These are phyloP conservation scores for Pseudisothecium myosuroides DNA, from an alignment of 225 moss, liverwort and hornwort species.

Conservation along the genomic window DNA sequence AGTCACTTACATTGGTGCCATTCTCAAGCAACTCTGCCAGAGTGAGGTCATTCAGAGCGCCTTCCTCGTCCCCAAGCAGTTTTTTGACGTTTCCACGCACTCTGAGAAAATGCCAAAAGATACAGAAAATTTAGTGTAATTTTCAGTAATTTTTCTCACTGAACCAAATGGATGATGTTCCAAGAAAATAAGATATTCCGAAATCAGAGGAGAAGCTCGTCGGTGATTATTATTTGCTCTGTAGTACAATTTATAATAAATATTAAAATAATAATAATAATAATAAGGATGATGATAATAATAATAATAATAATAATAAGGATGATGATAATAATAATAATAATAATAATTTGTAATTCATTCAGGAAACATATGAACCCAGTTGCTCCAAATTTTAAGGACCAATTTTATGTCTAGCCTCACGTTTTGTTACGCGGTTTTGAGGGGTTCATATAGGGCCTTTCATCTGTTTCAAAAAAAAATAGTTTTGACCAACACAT, in stretches of 20 bases:
- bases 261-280: too few relatives aligned
- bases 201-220: background rate
- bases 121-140: background rate
- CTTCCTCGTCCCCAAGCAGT: conserved; percentile 32
- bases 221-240: too few relatives aligned
- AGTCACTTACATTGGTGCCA: conserved; percentile 11
- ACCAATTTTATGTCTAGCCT: background rate
- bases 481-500: background rate
- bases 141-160: background rate
- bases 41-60: conserved; percentile 30
- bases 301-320: background rate
- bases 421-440: background rate
- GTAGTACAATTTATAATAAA: background rate
- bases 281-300: background rate
- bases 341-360: background rate
- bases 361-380: background rate
- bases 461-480: background rate
- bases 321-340: background rate
- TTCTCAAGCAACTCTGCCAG: conserved; percentile 34
- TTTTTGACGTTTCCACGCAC: conserved; percentile 37
- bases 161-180: background rate
- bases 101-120: background rate
- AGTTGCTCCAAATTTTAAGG: background rate
- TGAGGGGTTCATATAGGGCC: background rate
- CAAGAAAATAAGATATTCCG: background rate